Base-by-base conservation (phyloP, 2,329 filamentous ascomycete genomes). In the Colletotrichum australisinense region DNA sequence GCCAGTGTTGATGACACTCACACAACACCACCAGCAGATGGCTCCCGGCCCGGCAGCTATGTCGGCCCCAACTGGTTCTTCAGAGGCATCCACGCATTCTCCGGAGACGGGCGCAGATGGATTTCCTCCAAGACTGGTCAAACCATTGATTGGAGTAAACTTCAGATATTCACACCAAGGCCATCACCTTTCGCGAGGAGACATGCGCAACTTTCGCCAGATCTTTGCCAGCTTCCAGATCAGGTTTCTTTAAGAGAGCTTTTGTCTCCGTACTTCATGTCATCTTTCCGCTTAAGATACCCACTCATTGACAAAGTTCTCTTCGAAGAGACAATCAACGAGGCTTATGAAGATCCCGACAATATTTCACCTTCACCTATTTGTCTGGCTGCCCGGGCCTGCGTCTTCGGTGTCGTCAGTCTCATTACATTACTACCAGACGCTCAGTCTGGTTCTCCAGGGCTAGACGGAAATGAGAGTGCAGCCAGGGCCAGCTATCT, bases 21-120 rank as follows among this genome's bases (percentile, higher is more conserved):
- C 11, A 30, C 19, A 30, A 16, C 32, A 14, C 3, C 30, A 14
- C 12, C 52, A 19, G 28, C 1, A n/a, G 52, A 11, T 7, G 53
- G 53, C 16, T 49, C 52, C 24, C 12, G 24, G 7, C 46, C 46
- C 5, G 46, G 46, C n/a, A 64, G 30, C 62, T 49, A 58, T 30
- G 30, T 70, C 8, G 67, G 68, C 0, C 68, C 63, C 2, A 71
- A 71, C 11, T 71, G 68, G 68, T 71, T 67, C 63, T 71, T 71
- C 7, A 38, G 63, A n/a, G 68, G 68, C 16, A 56, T 67, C 5
- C 68, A 71, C 8, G 56, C 46, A 3, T 67, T 71, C 9, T 67
- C 68, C 4, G 63, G 49, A 5, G 19, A 67, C 24, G 68, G 68
- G 5, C 68, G 63, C 12, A 38, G 22, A 19, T 71, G 63, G 63